These are phyloP conservation scores for Elsinoe fawcettii DNA, from an alignment of 2,329 filamentous ascomycete genomes.

Conservation along the genomic window DNA sequence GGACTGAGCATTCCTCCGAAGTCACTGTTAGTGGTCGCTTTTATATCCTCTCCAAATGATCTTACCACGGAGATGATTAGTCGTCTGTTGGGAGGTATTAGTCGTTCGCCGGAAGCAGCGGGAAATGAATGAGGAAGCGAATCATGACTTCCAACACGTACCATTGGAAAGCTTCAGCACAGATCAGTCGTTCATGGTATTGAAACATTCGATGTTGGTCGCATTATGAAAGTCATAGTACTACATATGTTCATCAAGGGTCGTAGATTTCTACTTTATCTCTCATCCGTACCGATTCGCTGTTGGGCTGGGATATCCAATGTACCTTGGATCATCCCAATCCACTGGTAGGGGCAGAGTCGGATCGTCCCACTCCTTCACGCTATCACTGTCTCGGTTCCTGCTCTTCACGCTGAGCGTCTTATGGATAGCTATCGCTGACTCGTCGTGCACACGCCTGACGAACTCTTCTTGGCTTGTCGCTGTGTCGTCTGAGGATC, in stretches of 20 bases:
- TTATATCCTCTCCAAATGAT: no score
- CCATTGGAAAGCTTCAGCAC: background rate
- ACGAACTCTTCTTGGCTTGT: background rate
- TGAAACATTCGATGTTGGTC: no score
- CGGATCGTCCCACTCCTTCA: background rate
- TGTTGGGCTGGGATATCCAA: background rate
- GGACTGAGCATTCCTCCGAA: background rate
- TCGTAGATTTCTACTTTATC: background rate
- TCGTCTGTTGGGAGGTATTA: no score
- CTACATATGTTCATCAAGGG: background rate
- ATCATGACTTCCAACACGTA: no score
- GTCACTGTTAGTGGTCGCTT: no score
- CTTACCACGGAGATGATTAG: no score
- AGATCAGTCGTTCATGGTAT: background rate
- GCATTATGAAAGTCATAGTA: no score
- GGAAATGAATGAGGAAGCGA: no score
- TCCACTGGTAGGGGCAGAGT: conserved; percentile 1
- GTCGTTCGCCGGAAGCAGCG: no score
- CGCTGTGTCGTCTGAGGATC: background rate
- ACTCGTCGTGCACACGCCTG: background rate
- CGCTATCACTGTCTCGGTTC: conserved; percentile 1
- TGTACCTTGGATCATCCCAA: conserved; percentile 5
- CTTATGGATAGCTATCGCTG: conserved; percentile 1
- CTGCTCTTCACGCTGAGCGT: background rate
- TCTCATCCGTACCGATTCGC: conserved; percentile 3